Percentiles rank a stretch among this genome's conserved stretches.
phyloP scores from a whole-genome alignment of 2,329 filamentous ascomycete species.

The Calonectria pseudoreteaudii region DNA sequence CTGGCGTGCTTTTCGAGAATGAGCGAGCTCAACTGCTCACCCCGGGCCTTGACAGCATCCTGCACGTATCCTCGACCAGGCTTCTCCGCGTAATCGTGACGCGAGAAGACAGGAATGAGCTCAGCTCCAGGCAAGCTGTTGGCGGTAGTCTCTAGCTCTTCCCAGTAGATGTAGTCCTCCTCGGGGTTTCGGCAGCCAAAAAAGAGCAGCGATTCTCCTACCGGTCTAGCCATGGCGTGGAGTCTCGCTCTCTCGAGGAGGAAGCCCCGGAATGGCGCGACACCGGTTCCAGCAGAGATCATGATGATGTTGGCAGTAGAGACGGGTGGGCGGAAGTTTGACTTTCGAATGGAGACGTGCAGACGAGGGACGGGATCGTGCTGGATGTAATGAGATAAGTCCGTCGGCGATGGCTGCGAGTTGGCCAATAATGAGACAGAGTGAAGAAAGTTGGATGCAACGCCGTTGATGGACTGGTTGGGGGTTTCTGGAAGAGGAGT shows the following conservation, averaged over 20 bases:
- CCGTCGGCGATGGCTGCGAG: neutral
- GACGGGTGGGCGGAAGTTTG: constrained; percentile 56
- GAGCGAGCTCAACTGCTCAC: neutral
- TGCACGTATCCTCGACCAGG: constrained; percentile 16
- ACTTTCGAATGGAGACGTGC: constrained; percentile 38
- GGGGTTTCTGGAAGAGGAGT: constrained; percentile 24
- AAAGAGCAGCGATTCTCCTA: constrained; percentile 57
- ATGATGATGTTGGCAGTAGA: constrained; percentile 60
- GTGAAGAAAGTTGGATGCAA: constrained; percentile 42
- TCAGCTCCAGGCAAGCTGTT: constrained; percentile 1
- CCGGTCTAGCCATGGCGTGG: constrained; percentile 26
- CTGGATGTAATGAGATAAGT: constrained; percentile 17
- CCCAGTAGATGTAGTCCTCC: constrained; percentile 66
- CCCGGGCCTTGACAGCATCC: neutral
- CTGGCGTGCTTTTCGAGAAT: constrained; percentile 7
- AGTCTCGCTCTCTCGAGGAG: constrained; percentile 38
- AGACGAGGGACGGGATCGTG: constrained; percentile 38
- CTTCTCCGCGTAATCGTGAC: constrained; percentile 1
- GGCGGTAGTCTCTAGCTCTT: neutral
- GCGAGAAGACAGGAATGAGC: constrained; percentile 1
- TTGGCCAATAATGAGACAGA: constrained; percentile 22
- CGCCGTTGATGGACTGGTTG: constrained; percentile 27
- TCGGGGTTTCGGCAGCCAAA: constrained; percentile 66
- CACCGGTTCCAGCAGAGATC: constrained; percentile 62
- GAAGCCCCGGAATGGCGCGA: constrained; percentile 54